Evolutionary conservation across 106 monocot species (phyloP).

Genomic region (Dendrobium nobile): DNA sequence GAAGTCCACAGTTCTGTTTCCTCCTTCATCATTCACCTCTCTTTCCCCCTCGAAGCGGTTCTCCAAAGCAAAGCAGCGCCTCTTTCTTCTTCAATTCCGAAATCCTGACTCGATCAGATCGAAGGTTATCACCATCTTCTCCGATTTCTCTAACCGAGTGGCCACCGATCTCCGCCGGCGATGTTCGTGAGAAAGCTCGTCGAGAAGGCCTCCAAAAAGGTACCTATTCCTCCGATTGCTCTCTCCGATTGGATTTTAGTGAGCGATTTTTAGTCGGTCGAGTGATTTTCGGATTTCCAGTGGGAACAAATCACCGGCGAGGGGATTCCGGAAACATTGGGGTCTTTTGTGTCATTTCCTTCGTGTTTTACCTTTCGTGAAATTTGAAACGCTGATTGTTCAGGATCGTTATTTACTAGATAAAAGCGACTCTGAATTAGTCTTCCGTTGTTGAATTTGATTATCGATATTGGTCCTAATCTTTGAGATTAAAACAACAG

Average conservation of each 20-base stretch:
- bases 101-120: not conserved
- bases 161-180: not conserved
- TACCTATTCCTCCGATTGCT: not conserved
- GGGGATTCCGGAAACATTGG: not conserved
- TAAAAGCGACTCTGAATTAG: not conserved
- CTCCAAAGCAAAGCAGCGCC: not conserved
- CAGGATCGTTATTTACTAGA: not conserved
- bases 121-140: not conserved
- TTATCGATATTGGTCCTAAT: not conserved
- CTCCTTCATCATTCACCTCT: not conserved
- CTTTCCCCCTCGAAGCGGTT: not conserved
- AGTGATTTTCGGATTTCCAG: not conserved
- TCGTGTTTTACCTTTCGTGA: not conserved
- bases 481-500: not conserved
- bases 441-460: not conserved
- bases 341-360: not conserved
- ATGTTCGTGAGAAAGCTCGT: conserved; percentile 11
- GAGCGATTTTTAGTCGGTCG: not conserved
- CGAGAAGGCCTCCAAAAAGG: conserved; percentile 9
- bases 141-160: not conserved
- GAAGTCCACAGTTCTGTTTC: not conserved
- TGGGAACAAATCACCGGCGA: not conserved
- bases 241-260: not conserved
- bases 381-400: not conserved
- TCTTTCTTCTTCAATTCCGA: not conserved